phyloP scores from a whole-genome alignment of 805 yeast species.

The Nakazawaea sp. region DNA sequence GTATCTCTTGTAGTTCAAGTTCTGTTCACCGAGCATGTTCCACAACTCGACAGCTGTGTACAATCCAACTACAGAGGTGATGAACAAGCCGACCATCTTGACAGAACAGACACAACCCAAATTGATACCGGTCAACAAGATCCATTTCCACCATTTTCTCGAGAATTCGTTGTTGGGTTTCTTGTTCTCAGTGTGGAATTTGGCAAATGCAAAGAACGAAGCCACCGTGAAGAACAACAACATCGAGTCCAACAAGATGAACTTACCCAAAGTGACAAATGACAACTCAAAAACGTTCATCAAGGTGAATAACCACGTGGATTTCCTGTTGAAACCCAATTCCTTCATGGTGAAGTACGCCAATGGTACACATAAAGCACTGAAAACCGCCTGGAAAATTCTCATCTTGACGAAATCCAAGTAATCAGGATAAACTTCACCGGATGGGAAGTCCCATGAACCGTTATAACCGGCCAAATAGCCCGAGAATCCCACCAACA shows the following conservation, averaged over 20 bases:
- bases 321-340: slow-evolving; percentile 62
- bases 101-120: slow-evolving; percentile 91
- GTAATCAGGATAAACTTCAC: slow-evolving; percentile 54
- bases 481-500: slow-evolving; percentile 85
- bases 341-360: slow-evolving; percentile 78
- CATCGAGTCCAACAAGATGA: slow-evolving; percentile 89
- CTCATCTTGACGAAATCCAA: slow-evolving; percentile 79
- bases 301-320: slow-evolving; percentile 72
- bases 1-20: slow-evolving; percentile 44
- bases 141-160: slow-evolving; percentile 91
- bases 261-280: slow-evolving; percentile 79
- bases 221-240: slow-evolving; percentile 81
- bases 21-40: slow-evolving; percentile 68
- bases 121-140: slow-evolving; percentile 72
- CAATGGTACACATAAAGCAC: slow-evolving; percentile 79
- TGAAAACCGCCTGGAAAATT: slow-evolving; percentile 76
- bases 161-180: slow-evolving; percentile 44
- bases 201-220: slow-evolving; percentile 66
- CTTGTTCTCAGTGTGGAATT: slow-evolving; percentile 58
- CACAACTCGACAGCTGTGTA: slow-evolving; percentile 87
- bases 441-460: slow-evolving; percentile 66
- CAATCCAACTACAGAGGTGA: slow-evolving; percentile 81
- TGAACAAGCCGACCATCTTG: slow-evolving; percentile 95
- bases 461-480: slow-evolving; percentile 81
- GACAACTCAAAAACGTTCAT: slow-evolving; percentile 81